phyloP scores from a whole-genome alignment of 2,329 filamentous ascomycete genomes.

The Trichoderma aggressivum region DNA sequence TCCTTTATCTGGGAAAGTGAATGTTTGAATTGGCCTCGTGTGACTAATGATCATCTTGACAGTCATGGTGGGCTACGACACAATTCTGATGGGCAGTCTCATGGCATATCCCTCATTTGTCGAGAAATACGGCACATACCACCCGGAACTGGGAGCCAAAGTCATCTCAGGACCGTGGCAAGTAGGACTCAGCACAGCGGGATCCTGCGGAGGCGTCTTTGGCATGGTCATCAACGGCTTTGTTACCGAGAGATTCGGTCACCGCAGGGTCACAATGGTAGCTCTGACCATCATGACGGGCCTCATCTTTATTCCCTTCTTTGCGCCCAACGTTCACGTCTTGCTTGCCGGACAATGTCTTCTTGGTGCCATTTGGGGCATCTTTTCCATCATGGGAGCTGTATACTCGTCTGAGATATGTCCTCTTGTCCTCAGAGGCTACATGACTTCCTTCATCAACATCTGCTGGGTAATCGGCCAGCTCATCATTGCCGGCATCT shows the following conservation, averaged over 20 bases:
- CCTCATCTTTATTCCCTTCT: slow-evolving; percentile 25
- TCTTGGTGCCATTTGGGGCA: slow-evolving; percentile 39
- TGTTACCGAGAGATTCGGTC: slow-evolving; percentile 22
- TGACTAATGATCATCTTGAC: background rate
- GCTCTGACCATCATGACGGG: slow-evolving; percentile 38
- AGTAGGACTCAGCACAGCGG: slow-evolving; percentile 41
- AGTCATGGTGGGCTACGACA: slow-evolving; percentile 38
- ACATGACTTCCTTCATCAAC: slow-evolving; percentile 36
- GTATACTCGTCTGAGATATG: slow-evolving; percentile 42
- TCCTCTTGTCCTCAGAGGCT: slow-evolving; percentile 33
- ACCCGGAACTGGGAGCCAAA: slow-evolving; percentile 21
- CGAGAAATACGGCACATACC: slow-evolving; percentile 25
- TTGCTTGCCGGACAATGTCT: slow-evolving; percentile 44
- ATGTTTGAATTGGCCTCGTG: background rate
- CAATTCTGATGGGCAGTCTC: slow-evolving; percentile 31
- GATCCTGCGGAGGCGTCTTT: slow-evolving; percentile 39
- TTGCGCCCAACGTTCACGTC: slow-evolving; percentile 33
- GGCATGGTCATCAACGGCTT: slow-evolving; percentile 23
- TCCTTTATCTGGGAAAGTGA: background rate
- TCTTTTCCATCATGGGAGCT: slow-evolving; percentile 39
- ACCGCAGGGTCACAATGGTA: slow-evolving; percentile 50
- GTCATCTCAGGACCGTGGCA: slow-evolving; percentile 46
- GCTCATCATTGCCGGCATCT: slow-evolving; percentile 15
- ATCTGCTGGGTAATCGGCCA: slow-evolving; percentile 20
- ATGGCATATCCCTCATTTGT: slow-evolving; percentile 35